These are phyloP conservation scores for Hemisphaericaspora lyxosophila DNA, from an alignment of 1,139 yeast species.

Conservation along the genomic window DNA sequence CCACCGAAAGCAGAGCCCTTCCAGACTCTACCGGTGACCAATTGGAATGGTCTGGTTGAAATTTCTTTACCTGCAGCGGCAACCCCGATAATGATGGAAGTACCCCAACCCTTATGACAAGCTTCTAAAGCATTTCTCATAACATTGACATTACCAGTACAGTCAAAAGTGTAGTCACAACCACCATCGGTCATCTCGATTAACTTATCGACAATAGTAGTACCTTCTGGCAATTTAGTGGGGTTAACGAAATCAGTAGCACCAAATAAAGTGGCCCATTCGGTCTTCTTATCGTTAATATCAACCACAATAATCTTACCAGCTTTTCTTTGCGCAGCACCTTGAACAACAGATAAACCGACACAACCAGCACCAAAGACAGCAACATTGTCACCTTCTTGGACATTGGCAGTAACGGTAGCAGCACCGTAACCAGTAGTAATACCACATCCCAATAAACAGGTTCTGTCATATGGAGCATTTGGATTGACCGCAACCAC, in stretches of 20 bases:
- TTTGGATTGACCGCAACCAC: slow-evolving; percentile 85
- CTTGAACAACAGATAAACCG: slow-evolving; percentile 93
- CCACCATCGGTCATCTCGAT: slow-evolving; percentile 96
- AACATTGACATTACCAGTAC: slow-evolving; percentile 93
- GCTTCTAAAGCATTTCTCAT: slow-evolving; percentile 97
- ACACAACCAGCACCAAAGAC: slow-evolving; percentile 98
- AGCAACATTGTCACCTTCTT: slow-evolving; percentile 91
- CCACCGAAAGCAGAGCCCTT: slow-evolving; percentile 99
- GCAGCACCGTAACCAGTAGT: slow-evolving; percentile 99
- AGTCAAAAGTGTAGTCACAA: slow-evolving; percentile 91
- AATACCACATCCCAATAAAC: slow-evolving; percentile 96
- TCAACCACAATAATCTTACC: slow-evolving; percentile 83
- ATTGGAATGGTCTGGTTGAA: slow-evolving; percentile 95
- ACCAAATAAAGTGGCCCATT: slow-evolving; percentile 87
- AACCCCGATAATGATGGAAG: slow-evolving; percentile 91
- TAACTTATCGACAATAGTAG: slow-evolving; percentile 78
- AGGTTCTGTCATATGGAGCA: slow-evolving; percentile 83
- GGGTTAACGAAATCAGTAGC: slow-evolving; percentile 96
- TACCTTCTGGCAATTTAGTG: slow-evolving; percentile 65
- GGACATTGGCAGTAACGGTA: slow-evolving; percentile 86
- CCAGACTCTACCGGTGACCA: slow-evolving; percentile 98
- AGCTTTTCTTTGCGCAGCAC: slow-evolving; percentile 83
- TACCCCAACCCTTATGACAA: slow-evolving; percentile 99
- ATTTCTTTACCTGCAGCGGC: slow-evolving; percentile 98
- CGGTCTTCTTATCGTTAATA: slow-evolving; percentile 77